A percentile compares a stretch with the other conserved stretches of the same genome.
Evolutionary conservation across 345 rosid species (phyloP).

Genomic region (Ailanthus altissimus): DNA sequence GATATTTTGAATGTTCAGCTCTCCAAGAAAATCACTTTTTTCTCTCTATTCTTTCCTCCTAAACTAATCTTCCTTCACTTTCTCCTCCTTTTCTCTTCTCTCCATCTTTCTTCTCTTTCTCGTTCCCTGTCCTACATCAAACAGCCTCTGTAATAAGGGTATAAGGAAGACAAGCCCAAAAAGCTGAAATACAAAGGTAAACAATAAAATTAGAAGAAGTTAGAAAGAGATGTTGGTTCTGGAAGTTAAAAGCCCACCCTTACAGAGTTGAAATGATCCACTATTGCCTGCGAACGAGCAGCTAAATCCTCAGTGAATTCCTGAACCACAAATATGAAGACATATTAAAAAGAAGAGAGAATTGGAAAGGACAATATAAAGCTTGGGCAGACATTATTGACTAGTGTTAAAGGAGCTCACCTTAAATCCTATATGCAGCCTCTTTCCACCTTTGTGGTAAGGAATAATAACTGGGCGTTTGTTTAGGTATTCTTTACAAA

Average conservation of each 20-base stretch:
- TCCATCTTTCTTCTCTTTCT: not conserved
- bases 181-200: not conserved
- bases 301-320: conserved; percentile 82
- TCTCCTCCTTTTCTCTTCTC: not conserved
- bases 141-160: not conserved
- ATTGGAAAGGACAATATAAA: not conserved
- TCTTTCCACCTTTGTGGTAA: conserved; percentile 94
- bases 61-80: not conserved
- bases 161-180: not conserved
- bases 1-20: too few species aligned
- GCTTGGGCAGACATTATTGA: not conserved
- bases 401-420: conserved; percentile 34
- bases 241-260: conserved; percentile 48
- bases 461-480: conserved; percentile 87
- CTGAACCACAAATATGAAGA: conserved; percentile 35
- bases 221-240: conserved; percentile 18
- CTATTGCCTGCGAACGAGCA: conserved; percentile 69
- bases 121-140: not conserved
- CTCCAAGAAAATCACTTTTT: not conserved
- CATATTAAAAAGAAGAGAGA: not conserved
- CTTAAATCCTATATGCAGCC: conserved; percentile 94
- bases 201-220: not conserved
- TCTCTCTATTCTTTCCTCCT: not conserved
- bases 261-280: conserved; percentile 51
- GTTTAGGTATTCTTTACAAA: conserved; percentile 69